Conservation (phyloP, 306 rosid species). For the Erythrophleum fordii region DNA sequence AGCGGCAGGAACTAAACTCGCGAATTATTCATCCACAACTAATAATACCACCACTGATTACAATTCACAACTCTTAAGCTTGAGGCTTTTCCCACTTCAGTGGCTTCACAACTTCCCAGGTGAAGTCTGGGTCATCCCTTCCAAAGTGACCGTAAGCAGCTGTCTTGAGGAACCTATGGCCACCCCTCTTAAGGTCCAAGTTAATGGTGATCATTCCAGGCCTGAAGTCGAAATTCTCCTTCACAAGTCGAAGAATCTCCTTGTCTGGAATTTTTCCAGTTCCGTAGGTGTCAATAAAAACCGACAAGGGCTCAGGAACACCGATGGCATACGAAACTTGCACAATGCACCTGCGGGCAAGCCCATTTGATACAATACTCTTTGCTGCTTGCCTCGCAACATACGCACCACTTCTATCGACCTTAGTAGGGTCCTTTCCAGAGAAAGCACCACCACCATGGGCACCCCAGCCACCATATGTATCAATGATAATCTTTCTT, state of each 20-base stretch:
- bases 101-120: conserved; percentile 99
- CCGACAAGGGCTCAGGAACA: conserved; percentile 95
- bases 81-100: conserved; percentile 97
- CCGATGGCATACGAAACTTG: conserved; percentile 99
- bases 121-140: conserved; percentile 96
- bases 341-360: conserved; percentile 93
- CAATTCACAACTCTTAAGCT: conserved; percentile 42
- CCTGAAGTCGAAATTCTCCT: conserved; percentile 94
- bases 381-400: conserved; percentile 97
- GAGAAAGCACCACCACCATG: conserved; percentile 99
- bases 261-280: conserved; percentile 95
- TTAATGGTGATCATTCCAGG: conserved; percentile 98
- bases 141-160: conserved; percentile 99
- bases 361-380: conserved; percentile 91
- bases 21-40: conserved; percentile 66
- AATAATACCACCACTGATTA: conserved; percentile 34
- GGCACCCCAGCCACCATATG: conserved; percentile 99
- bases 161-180: conserved; percentile 89
- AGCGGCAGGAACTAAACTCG: conserved; percentile 44
- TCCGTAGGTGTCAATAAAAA: conserved; percentile 79
- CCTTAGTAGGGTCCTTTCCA: conserved; percentile 99
- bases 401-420: conserved; percentile 99
- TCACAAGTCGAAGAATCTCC: conserved; percentile 89
- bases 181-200: conserved; percentile 96
- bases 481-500: conserved; percentile 95